A percentile compares a stretch with the other conserved stretches of the same genome.
phyloP scores from a whole-genome alignment of 371 early-diverging fungal species.

The Mucor saturninus region DNA sequence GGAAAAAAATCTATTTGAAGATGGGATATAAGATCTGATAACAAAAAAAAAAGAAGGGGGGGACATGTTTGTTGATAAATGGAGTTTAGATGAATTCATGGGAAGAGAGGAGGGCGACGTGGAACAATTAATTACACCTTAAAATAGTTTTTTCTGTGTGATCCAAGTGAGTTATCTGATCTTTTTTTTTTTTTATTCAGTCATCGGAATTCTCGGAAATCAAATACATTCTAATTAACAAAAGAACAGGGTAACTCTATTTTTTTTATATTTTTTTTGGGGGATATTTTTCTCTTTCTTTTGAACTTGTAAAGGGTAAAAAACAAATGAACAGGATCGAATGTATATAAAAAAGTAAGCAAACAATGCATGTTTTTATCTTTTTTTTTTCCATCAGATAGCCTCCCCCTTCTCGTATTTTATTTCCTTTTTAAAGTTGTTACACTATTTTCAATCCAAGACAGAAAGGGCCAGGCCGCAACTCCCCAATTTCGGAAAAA shows the following conservation, averaged over 20 bases:
- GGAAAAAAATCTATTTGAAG: not conserved
- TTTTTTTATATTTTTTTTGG: not conserved
- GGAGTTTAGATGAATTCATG: not conserved
- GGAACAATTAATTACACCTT: not conserved
- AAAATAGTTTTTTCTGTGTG: not conserved
- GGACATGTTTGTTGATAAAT: not conserved
- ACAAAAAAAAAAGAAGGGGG: not conserved
- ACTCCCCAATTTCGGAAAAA: not conserved
- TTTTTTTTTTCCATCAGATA: not conserved
- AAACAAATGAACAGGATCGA: too few species aligned
- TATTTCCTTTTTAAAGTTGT: not conserved
- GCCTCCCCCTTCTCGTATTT: not conserved
- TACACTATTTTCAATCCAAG: not conserved
- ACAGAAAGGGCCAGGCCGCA: not conserved
- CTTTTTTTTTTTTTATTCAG: not conserved
- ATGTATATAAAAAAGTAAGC: too few species aligned
- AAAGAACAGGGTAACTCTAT: not conserved
- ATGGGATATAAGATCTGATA: not conserved
- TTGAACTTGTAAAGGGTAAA: too few species aligned
- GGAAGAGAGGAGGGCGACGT: not conserved
- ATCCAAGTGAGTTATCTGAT: conserved; percentile 1
- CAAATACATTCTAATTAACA: not conserved
- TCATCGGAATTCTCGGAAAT: conserved; percentile 1
- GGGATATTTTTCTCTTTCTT: too few species aligned
- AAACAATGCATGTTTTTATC: too few species aligned